phyloP scores from a whole-genome alignment of 768 basidiomycete species.

The Boletus rex-veris region DNA sequence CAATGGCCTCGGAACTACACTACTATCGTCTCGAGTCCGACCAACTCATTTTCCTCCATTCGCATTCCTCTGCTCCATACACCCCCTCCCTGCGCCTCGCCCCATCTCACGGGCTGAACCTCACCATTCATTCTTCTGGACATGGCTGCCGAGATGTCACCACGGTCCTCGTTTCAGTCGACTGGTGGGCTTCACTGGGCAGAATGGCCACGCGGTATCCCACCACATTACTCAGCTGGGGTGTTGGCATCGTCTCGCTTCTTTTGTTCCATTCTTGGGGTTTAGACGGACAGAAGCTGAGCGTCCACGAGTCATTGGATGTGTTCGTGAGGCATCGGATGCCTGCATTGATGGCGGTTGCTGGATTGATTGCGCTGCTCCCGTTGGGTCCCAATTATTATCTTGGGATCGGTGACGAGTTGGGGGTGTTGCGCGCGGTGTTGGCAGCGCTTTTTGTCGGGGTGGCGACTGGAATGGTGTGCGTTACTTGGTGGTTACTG shows the following conservation, averaged over 20 bases:
- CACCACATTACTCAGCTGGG: slow-evolving; percentile 69
- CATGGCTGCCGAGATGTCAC: slow-evolving; percentile 41
- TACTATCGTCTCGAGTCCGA: slow-evolving; percentile 52
- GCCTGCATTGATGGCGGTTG: slow-evolving; percentile 41
- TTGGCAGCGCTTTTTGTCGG: slow-evolving; percentile 57
- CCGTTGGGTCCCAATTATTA: slow-evolving; percentile 55
- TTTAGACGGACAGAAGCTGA: slow-evolving; percentile 36
- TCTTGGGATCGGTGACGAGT: slow-evolving; percentile 59
- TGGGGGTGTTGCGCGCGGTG: slow-evolving; percentile 34
- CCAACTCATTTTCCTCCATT: slow-evolving; percentile 48
- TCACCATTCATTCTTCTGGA: slow-evolving; percentile 59
- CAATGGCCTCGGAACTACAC: slow-evolving; percentile 59
- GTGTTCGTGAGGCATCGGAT: slow-evolving; percentile 39
- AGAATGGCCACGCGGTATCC: slow-evolving; percentile 72
- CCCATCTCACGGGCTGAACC: slow-evolving; percentile 39
- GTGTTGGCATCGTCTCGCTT: slow-evolving; percentile 63
- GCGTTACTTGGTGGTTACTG: slow-evolving; percentile 55
- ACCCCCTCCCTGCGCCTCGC: slow-evolving; percentile 29
- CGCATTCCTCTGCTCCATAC: slow-evolving; percentile 68
- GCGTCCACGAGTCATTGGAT: slow-evolving; percentile 46
- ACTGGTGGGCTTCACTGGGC: slow-evolving; percentile 70
- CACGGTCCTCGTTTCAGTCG: slow-evolving; percentile 52
- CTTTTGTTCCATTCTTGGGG: slow-evolving; percentile 53
- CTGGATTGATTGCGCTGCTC: slow-evolving; percentile 47
- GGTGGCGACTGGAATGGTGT: slow-evolving; percentile 64